phyloP scores from a whole-genome alignment of 2,329 filamentous ascomycete genomes.

The Sclerotinia subarctica region DNA sequence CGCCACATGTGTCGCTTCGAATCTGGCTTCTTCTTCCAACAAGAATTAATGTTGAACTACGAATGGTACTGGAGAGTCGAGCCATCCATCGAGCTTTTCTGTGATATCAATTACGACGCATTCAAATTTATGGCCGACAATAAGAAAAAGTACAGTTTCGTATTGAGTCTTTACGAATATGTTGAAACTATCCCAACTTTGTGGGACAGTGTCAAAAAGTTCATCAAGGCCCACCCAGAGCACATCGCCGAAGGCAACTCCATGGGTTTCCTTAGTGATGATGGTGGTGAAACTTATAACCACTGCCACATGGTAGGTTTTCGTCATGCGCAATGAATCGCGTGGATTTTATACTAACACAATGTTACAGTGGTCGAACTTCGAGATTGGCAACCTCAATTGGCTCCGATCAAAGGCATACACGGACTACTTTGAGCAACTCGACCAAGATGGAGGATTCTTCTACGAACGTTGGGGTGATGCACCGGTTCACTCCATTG shows the following conservation, averaged over 20 bases:
- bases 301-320: slow-evolving; percentile 87
- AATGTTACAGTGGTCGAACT: slow-evolving; percentile 83
- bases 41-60: slow-evolving; percentile 89
- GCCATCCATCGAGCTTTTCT: slow-evolving; percentile 93
- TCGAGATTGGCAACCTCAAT: slow-evolving; percentile 89
- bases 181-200: slow-evolving; percentile 89
- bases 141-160: slow-evolving; percentile 98
- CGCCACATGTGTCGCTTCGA: slow-evolving; percentile 99
- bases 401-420: slow-evolving; percentile 92
- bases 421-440: slow-evolving; percentile 81
- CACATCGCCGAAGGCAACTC: slow-evolving; percentile 82
- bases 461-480: slow-evolving; percentile 99
- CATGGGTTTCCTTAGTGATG: slow-evolving; percentile 87
- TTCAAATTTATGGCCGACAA: slow-evolving; percentile 96
- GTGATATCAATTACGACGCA: slow-evolving; percentile 91
- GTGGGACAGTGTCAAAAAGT: slow-evolving; percentile 93
- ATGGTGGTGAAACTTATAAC: slow-evolving; percentile 90
- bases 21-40: slow-evolving; percentile 98
- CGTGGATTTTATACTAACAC: not conserved
- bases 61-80: slow-evolving; percentile 99
- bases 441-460: slow-evolving; percentile 92
- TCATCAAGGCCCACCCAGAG: slow-evolving; percentile 86
- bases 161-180: slow-evolving; percentile 94
- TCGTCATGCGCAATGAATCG: not conserved
- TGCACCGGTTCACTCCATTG: slow-evolving; percentile 97